Evolutionary conservation across 2,329 filamentous ascomycete genomes (phyloP), one percentile per base, ranked within the genome.

Genomic region (Fusarium sp.): DNA sequence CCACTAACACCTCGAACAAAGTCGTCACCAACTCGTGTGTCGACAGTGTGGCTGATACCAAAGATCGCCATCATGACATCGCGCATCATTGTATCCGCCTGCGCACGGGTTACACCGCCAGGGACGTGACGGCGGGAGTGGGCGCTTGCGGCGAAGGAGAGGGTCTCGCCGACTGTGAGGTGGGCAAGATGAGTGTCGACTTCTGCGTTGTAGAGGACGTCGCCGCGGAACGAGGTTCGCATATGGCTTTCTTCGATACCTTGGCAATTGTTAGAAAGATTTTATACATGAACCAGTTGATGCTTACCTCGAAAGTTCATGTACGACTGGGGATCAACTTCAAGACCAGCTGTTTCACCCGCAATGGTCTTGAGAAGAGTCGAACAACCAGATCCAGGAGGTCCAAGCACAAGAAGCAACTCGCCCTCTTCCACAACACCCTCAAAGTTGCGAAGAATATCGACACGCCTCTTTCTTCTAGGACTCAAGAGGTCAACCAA

Each of bases 61-160:
- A 95, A 95, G 83, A 95, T 94, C 76, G 91, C 92, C 80, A 95
- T 83, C 65, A 95, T 83, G 0, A 92, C 92, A 59, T 91, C 88
- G 10, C 76, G 77, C 71, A 78, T 72, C 73, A 79, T 79, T 6
- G 48, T 76, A 2, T 79, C 75, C 1, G 72, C 72, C n/a, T 77
- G 33, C 0, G 59, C 22, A 1, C 76, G 74, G 0, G 67, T 65
- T 2, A 75, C 71, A 0, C 75, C 77, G 1, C 73, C 71, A 0
- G 74, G 76, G 6, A 90, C 83, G 20, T 92, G 90, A 1, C 88
- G 87, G 0, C 91, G 91, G 0, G 91, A 92, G 64, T 90, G 84
- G 0, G 90, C 89, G 75, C 88, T 87, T 2, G 92, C 83, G 0
- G 92, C 92, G 79, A 93, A 93, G 16, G 86, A 83, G 1, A 93